Base-by-base conservation (phyloP, 2,329 filamentous ascomycete genomes). In the Taxawa tesnikishii region DNA sequence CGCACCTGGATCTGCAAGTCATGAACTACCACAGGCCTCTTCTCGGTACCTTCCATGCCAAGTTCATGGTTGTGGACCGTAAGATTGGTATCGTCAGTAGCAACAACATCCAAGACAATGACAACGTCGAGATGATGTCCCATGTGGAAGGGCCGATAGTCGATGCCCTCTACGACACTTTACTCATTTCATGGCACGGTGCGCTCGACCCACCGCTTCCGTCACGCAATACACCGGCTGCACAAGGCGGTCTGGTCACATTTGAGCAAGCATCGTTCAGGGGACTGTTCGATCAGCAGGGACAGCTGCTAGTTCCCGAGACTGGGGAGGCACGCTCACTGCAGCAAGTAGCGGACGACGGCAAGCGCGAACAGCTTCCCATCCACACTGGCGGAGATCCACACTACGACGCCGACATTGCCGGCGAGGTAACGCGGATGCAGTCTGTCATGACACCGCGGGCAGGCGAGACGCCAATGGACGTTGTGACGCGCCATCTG, bases 61-160 rank as follows among this genome's bases (percentile, higher is more conserved):
- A 88, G 48, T 84, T 79, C 48, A 80, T 83, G 64, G 61, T 87
- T 1, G 72, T 87, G 1, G 82, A 88, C 50, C 67, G 81, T 5
- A 72, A 69, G 39, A 62, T 79, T n/a, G 81, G 70, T 0, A 59
- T 82, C 1, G 50, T 87, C 2, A 77, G 81, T 55, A 85, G 79
- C 57, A 84, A 84, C 51, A 88, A 87, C 45, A 79, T 87, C 30
- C 66, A 70, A 38, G 47, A 53, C 37, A 87, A 84, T 32, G 77
- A 82, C 43, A 88, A 88, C 42, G 38, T 85, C 34, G 82, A 88
- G 53, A 85, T 88, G 81, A 75, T 83, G 69, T 65, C 71, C 3
- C 79, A 83, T 34, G 50, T 84, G 0, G 79, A 87, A 55, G 82
- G 82, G 0, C 72, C 79, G 0, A 80, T 87, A 36, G 80, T 87